phyloP scores from a whole-genome alignment of 2,329 filamentous ascomycete species.

The Metarhizium sp. region DNA sequence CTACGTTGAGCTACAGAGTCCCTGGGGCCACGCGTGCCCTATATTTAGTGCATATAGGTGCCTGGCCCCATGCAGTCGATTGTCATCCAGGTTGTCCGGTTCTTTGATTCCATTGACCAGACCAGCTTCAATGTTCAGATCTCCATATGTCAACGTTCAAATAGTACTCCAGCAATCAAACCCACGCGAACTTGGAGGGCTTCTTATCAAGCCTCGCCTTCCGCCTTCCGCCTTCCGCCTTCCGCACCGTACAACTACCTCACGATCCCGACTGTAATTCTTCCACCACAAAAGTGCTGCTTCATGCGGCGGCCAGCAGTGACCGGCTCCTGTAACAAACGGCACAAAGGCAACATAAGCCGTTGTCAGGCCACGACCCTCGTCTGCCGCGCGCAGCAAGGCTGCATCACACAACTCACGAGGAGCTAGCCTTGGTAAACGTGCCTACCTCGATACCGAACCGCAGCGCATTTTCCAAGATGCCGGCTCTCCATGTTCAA shows the following conservation, averaged over 20 bases:
- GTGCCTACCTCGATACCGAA: not conserved
- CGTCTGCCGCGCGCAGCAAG: not conserved
- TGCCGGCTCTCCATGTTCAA: slow-evolving; percentile 39
- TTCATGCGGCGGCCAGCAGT: not conserved
- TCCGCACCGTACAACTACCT: not conserved
- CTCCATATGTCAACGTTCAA: too few relatives aligned
- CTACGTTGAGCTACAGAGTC: not conserved
- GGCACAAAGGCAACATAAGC: not conserved
- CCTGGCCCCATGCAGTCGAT: not conserved
- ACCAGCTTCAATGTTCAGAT: too few relatives aligned
- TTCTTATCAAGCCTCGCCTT: not conserved
- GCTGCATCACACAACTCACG: not conserved
- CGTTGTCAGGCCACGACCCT: not conserved
- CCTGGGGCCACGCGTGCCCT: too few relatives aligned
- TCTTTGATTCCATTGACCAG: too few relatives aligned
- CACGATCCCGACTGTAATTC: not conserved
- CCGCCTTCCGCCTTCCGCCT: not conserved
- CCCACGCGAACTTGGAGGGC: not conserved
- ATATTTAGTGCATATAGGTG: too few relatives aligned
- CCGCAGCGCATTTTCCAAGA: slow-evolving; percentile 17
- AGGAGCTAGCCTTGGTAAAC: too few relatives aligned
- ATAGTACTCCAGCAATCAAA: not conserved
- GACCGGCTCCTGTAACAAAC: not conserved
- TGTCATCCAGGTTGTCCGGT: too few relatives aligned
- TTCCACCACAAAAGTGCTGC: not conserved